Percentiles rank a stretch among this genome's conserved stretches.
phyloP scores from a whole-genome alignment of 306 rosid species.

The Dalbergia cultrata region DNA sequence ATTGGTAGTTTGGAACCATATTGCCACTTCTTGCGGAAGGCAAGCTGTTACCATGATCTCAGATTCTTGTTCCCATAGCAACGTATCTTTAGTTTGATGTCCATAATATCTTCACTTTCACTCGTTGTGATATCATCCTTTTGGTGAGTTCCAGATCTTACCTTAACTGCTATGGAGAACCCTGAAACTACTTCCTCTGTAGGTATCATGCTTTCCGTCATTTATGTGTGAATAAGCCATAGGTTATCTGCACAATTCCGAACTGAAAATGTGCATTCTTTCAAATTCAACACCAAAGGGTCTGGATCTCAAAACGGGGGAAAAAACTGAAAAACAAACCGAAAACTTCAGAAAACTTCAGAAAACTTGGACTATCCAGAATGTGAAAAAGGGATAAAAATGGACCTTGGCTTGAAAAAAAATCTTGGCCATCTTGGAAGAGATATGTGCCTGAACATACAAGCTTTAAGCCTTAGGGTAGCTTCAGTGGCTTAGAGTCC shows the following conservation, averaged over 20 bases:
- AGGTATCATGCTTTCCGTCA: not conserved
- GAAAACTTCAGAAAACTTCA: not conserved
- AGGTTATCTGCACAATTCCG: slow-evolving; percentile 4
- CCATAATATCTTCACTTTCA: not conserved
- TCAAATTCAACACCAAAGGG: slow-evolving; percentile 7
- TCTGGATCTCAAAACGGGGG: not conserved
- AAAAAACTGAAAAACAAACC: slow-evolving; percentile 5
- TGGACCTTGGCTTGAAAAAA: not conserved
- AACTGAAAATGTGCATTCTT: not conserved
- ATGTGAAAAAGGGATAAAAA: not conserved
- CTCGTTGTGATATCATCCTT: not conserved
- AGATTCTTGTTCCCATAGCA: not conserved
- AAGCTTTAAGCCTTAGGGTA: not conserved
- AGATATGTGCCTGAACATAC: not conserved
- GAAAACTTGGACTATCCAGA: slow-evolving; percentile 6
- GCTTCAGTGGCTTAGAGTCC: not conserved
- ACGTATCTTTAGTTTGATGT: not conserved
- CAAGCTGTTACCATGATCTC: not conserved
- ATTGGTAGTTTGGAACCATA: not conserved
- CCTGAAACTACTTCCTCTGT: not conserved
- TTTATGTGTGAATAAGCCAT: slow-evolving; percentile 27
- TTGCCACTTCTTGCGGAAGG: not conserved
- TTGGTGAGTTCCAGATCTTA: no score
- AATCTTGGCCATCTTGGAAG: not conserved
- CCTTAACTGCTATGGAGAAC: no score